Base-by-base conservation (phyloP, 768 basidiomycete species). In the Rhodotorula sphaerocarpa region DNA sequence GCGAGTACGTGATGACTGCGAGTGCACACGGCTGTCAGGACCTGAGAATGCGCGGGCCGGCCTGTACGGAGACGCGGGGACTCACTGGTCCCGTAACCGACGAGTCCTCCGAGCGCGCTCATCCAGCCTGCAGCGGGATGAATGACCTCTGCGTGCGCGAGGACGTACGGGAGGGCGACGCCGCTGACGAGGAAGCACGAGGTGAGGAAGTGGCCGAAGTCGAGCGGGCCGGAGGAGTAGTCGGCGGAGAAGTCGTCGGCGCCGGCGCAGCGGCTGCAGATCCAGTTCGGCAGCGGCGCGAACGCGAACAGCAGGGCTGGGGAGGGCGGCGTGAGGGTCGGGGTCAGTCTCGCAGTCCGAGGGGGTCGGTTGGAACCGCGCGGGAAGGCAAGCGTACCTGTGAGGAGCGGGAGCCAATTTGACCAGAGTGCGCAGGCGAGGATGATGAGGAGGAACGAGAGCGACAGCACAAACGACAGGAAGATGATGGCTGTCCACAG, bases 371-470 rank as follows among this genome's bases (percentile, higher is more conserved):
- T 16, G 36, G 16, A 16, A 39, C 10, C 36, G 16, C 10, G 52
- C n/a, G 43, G 25, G 50, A 28, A 30, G 30, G 44, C 43, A 41
- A 25, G 79, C 87, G 66, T 70, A 95, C 95, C 95, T 67, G 96
- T 93, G 67, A 97, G 81, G 54, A 99, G 80, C 39, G 95, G 95
- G 27, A 97, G 80, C 95, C 95, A 99, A 75, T 99, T 99, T 20
- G 83, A 78, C 86, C 86, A 97, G 34, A 97, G 79, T 11, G 95
- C 95, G 74, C 95, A 97, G 2, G 90, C 90, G 28, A 99, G 84
- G 75, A 99, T 99, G 73, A 97, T 88, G 73, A 97, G 83, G 61
- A 99, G 78, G 79, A 99, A 99, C n/a, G 95, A 95, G 21, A 93
- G 82, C 10, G 95, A 95, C 53, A 99, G 85, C 56, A 96, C 89